Conservation (phyloP, 106 monocot genomes). For the Hemerocallis citrina region DNA sequence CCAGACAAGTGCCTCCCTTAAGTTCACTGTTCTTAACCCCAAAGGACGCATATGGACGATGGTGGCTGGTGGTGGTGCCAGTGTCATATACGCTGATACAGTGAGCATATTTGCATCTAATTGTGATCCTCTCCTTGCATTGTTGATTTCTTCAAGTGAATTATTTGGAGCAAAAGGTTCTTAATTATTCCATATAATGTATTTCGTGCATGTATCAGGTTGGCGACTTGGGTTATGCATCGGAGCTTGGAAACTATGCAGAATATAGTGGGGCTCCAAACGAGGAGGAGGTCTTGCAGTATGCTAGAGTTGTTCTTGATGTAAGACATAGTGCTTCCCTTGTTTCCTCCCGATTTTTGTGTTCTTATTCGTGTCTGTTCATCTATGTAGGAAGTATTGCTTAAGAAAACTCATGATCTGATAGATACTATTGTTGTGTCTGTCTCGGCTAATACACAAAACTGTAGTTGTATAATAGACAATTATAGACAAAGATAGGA, state of each 20-base stretch:
- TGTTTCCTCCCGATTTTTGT: neutral
- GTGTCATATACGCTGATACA: slow-evolving; percentile 74
- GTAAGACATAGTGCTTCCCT: slow-evolving; percentile 18
- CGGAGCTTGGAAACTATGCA: slow-evolving; percentile 83
- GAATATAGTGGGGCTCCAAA: slow-evolving; percentile 88
- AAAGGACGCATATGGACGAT: slow-evolving; percentile 75
- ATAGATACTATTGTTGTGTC: no score
- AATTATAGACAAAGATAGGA: no score
- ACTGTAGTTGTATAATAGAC: no score
- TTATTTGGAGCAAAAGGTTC: neutral
- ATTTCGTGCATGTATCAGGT: slow-evolving; percentile 39
- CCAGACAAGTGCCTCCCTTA: slow-evolving; percentile 62
- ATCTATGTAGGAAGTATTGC: no score
- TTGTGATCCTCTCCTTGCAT: no score
- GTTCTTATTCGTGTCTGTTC: neutral
- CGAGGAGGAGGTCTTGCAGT: slow-evolving; percentile 80
- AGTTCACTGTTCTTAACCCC: slow-evolving; percentile 59
- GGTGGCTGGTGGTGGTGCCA: slow-evolving; percentile 78
- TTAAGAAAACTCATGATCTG: no score
- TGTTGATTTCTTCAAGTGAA: no score
- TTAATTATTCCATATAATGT: neutral
- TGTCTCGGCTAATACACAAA: no score
- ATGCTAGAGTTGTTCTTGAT: slow-evolving; percentile 76
- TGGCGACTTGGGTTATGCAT: slow-evolving; percentile 80
- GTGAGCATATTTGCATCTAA: slow-evolving; percentile 17